These are phyloP conservation scores for Hypoxylon sp. DNA, from an alignment of 2,329 filamentous ascomycete species.

Conservation along the genomic window DNA sequence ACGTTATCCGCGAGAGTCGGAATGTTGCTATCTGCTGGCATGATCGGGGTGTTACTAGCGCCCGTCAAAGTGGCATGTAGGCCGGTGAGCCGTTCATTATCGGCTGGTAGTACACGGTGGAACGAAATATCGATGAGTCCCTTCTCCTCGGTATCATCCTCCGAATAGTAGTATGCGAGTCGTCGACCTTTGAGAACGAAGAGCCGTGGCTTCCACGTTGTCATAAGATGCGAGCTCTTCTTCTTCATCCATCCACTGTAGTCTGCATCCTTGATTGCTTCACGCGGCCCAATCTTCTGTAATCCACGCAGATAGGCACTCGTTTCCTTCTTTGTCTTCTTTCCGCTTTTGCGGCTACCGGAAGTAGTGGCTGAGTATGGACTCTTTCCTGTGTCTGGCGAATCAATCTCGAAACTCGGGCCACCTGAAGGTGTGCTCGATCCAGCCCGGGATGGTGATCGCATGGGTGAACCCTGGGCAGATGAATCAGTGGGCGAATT, in stretches of 20 bases:
- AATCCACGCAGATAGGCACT: constrained; percentile 93
- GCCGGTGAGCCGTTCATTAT: constrained; percentile 90
- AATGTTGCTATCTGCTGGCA: constrained; percentile 63
- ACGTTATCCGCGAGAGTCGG: constrained; percentile 63
- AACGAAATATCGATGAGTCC: constrained; percentile 98
- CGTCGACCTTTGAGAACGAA: constrained; percentile 94
- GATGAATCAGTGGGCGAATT: constrained; percentile 66
- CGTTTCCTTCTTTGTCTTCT: constrained; percentile 92
- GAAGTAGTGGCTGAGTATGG: constrained; percentile 65
- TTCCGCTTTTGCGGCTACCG: constrained; percentile 62
- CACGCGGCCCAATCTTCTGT: constrained; percentile 82
- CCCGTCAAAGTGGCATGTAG: constrained; percentile 93
- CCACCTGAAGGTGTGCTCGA: constrained; percentile 78
- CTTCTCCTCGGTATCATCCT: constrained; percentile 92
- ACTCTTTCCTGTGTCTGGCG: constrained; percentile 74
- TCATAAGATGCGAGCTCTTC: constrained; percentile 95
- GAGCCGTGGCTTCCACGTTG: constrained; percentile 96
- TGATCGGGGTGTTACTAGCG: constrained; percentile 78
- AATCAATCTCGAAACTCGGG: constrained; percentile 84
- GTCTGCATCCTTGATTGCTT: constrained; percentile 88
- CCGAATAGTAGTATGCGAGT: constrained; percentile 95
- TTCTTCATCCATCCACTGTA: constrained; percentile 99
- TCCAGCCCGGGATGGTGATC: constrained; percentile 81
- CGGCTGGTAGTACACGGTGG: constrained; percentile 94
- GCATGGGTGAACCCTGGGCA: constrained; percentile 66